These are phyloP conservation scores for Aphanoascus verrucosus DNA, from an alignment of 2,329 filamentous ascomycete genomes.

Conservation along the genomic window DNA sequence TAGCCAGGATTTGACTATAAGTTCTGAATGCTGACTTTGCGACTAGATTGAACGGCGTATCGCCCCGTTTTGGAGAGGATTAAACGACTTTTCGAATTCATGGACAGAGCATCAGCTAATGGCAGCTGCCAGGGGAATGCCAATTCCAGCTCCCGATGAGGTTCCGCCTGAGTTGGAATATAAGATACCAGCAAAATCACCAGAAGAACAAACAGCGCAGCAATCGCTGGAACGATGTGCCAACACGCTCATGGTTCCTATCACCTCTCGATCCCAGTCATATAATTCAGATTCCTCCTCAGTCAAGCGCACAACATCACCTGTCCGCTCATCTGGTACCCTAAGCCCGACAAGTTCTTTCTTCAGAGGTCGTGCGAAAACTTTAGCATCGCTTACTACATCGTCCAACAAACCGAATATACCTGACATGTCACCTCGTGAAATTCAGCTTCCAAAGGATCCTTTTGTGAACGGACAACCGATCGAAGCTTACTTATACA, in stretches of 20 bases:
- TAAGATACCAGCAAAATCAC: slow-evolving; percentile 41
- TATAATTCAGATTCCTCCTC: slow-evolving; percentile 63
- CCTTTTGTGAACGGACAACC: slow-evolving; percentile 90
- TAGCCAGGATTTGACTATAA: neutral
- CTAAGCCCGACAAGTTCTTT: slow-evolving; percentile 42
- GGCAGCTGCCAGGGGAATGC: slow-evolving; percentile 71
- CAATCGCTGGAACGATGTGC: slow-evolving; percentile 50
- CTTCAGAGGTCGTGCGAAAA: slow-evolving; percentile 79
- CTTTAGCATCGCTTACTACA: slow-evolving; percentile 69
- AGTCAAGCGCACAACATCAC: slow-evolving; percentile 44
- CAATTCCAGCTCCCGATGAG: slow-evolving; percentile 74
- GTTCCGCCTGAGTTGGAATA: slow-evolving; percentile 58
- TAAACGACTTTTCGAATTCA: slow-evolving; percentile 75
- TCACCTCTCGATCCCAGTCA: slow-evolving; percentile 65
- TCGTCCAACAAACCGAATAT: slow-evolving; percentile 64
- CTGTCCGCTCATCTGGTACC: slow-evolving; percentile 33
- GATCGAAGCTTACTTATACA: slow-evolving; percentile 87
- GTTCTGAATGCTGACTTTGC: neutral
- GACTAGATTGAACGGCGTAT: slow-evolving; percentile 80
- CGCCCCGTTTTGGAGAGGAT: slow-evolving; percentile 89
- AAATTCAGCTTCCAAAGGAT: slow-evolving; percentile 68
- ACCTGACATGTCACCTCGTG: slow-evolving; percentile 62
- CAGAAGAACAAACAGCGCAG: slow-evolving; percentile 29
- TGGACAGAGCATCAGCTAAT: slow-evolving; percentile 97
- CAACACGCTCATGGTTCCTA: slow-evolving; percentile 67